These are phyloP conservation scores for Paraglomus brasilianum DNA, from an alignment of 192 early-diverging fungal genomes.

Conservation along the genomic window DNA sequence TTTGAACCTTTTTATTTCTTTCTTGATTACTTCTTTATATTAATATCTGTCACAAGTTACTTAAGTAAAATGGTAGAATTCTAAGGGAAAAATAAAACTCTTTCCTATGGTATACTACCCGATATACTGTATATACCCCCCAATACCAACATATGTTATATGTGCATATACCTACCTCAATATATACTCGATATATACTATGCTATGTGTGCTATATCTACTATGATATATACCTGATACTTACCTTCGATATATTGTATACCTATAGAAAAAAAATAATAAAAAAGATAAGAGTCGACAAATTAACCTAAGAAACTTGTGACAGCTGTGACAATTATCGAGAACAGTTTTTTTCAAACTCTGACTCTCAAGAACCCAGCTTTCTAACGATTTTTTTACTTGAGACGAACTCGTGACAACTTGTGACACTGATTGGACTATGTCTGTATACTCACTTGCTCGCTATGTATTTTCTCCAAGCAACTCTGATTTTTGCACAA, in stretches of 20 bases:
- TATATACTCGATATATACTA: too few species aligned
- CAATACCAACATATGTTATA: too few species aligned
- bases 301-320: constrained; percentile 22
- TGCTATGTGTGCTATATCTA: too few species aligned
- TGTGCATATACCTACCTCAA: too few species aligned
- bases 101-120: constrained; percentile 20
- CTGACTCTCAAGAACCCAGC: constrained; percentile 10
- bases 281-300: neutral
- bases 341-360: constrained; percentile 16
- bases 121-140: too few species aligned
- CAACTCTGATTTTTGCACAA: constrained; percentile 15
- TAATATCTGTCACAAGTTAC: constrained; percentile 24
- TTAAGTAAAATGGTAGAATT: constrained; percentile 27
- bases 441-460: constrained; percentile 3
- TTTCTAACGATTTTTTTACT: constrained; percentile 12
- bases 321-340: constrained; percentile 3
- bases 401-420: constrained; percentile 16
- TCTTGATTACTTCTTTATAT: constrained; percentile 24
- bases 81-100: neutral
- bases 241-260: neutral
- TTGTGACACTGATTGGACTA: neutral
- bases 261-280: constrained; percentile 12
- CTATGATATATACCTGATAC: constrained; percentile 13
- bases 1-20: constrained; percentile 16
- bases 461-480: neutral